Conservation (phyloP, 805 yeast species). For the Cyberlindnera maritima region DNA sequence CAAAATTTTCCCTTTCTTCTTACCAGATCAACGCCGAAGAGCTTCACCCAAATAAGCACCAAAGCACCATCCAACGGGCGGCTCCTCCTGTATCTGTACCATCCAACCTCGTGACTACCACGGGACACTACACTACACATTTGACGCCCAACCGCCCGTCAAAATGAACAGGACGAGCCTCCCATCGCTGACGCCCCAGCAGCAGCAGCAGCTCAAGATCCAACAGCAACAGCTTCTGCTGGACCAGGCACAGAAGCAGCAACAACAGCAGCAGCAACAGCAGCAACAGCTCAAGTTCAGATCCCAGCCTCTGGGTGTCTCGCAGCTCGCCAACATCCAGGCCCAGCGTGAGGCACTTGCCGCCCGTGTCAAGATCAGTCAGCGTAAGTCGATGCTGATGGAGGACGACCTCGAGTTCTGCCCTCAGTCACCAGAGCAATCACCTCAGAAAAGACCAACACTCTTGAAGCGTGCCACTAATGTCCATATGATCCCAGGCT, state of each 20-base stretch:
- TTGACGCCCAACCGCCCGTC: background rate
- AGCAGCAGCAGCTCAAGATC: constrained; percentile 13
- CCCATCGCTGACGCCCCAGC: constrained; percentile 10
- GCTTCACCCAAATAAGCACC: no score
- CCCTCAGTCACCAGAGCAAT: constrained; percentile 35
- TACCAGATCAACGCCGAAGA: background rate
- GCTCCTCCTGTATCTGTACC: background rate
- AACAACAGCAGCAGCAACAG: constrained; percentile 7
- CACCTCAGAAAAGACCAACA: constrained; percentile 8
- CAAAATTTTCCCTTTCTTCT: constrained; percentile 1
- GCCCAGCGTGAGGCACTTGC: constrained; percentile 26
- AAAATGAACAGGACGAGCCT: constrained; percentile 11
- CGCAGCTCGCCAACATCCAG: constrained; percentile 19
- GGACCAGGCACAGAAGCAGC: constrained; percentile 4
- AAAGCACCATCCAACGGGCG: constrained; percentile 3
- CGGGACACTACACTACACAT: background rate
- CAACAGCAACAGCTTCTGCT: no score
- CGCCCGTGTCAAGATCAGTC: constrained; percentile 51
- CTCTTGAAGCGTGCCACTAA: constrained; percentile 4
- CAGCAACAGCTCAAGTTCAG: constrained; percentile 13
- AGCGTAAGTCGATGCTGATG: constrained; percentile 65
- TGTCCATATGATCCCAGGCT: background rate
- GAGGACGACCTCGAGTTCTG: constrained; percentile 75
- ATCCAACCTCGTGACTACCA: background rate
- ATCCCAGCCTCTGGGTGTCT: constrained; percentile 11